Base-by-base conservation (phyloP, 768 basidiomycete species). In the Trichaptum fuscoviolaceum region DNA sequence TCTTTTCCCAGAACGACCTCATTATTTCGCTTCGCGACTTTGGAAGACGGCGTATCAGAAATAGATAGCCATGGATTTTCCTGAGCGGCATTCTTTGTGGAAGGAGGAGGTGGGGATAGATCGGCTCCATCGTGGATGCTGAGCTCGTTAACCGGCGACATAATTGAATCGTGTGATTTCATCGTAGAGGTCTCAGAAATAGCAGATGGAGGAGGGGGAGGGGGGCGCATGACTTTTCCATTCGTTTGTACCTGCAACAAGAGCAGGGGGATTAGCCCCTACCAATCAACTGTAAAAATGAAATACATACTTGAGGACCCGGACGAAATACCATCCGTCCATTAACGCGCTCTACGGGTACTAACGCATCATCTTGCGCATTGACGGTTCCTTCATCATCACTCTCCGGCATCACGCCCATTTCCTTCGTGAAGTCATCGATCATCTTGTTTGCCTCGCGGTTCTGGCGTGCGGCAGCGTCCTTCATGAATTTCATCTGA, bases 401-500 rank as follows among this genome's bases (percentile, higher is more conserved):
- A 12, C 70, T 75, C 0, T 72, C 74, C 20, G 78, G 75, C 57
- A 77, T 74, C 63, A 78, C 75, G 35, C 85, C 86, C 72, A 97
- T 79, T 71, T 93, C 92, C 68, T 80, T 80, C 68, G 87, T 77
- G 67, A 96, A 87, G 70, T 92, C 90, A 65, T 92, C 91, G 5
- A 84, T 87, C 69, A 87, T 83, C 66, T 82, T 82, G 66, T 88
- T 81, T 0, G 85, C 86, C 64, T 82, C 81, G 9, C 75, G 79
- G 70, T 84, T 78, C 65, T 88, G 84, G 69, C 93, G 82, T 5
- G 85, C 85, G 80, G 91, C 88, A 0, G 94, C 96, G 60, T 95
- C 90, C 75, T 91, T 90, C 96, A 99, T 99, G 77, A 99, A 99
- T 78, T 97, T 98, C 97, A 99, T 98, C 69, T 87, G 84, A 74